These are phyloP conservation scores for Cinnamomum micranthum DNA, from an alignment of 164 flowering plant genomes.

Conservation along the genomic window DNA sequence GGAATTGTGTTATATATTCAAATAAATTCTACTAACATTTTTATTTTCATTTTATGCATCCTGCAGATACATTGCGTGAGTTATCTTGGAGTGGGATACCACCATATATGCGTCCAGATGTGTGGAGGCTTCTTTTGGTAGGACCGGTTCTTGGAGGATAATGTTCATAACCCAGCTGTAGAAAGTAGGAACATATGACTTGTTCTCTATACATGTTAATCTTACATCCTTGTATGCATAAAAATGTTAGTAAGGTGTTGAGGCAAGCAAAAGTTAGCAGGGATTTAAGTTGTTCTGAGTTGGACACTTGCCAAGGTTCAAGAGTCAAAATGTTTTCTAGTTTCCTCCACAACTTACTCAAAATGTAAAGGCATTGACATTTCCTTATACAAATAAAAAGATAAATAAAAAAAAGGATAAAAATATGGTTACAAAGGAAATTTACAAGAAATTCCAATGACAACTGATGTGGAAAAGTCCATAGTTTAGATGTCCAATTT, in stretches of 20 bases:
- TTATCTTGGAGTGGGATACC: slow-evolving; percentile 97
- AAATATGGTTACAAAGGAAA: too few relatives aligned
- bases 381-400: too few relatives aligned
- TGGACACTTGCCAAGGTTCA: neutral
- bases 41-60: neutral
- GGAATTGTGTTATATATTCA: neutral
- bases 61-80: slow-evolving; percentile 76
- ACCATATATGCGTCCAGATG: slow-evolving; percentile 78
- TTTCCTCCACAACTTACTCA: too few relatives aligned
- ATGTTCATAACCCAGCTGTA: neutral
- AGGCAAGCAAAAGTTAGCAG: neutral
- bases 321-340: neutral
- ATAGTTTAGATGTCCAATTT: too few relatives aligned
- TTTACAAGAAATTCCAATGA: too few relatives aligned
- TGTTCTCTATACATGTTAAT: neutral
- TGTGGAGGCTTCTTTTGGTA: slow-evolving; percentile 99
- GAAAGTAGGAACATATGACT: neutral
- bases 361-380: too few relatives aligned
- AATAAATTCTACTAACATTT: neutral
- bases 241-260: neutral
- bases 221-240: neutral
- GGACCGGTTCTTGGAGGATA: slow-evolving; percentile 14
- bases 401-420: too few relatives aligned
- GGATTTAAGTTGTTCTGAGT: neutral
- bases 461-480: too few relatives aligned